Conservation (phyloP, 2,329 filamentous ascomycete species). For the Daldinia sp. region DNA sequence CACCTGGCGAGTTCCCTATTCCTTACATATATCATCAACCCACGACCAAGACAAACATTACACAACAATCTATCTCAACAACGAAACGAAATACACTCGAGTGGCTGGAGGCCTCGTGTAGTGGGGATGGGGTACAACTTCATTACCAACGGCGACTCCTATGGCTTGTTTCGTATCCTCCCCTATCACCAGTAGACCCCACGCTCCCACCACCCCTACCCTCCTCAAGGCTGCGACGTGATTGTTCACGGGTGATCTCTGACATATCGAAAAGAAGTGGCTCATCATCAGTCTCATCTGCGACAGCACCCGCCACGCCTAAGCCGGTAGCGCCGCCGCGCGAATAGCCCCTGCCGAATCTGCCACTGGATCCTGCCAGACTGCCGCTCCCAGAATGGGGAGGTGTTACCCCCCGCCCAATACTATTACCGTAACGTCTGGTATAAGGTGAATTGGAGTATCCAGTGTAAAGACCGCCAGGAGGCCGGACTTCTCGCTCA, state of each 20-base stretch:
- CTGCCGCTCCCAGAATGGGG: conserved; percentile 53
- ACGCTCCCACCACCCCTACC: conserved; percentile 56
- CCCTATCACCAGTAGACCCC: conserved; percentile 54
- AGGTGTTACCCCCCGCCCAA: conserved; percentile 52
- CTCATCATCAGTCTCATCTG: conserved; percentile 72
- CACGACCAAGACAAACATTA: conserved; percentile 21
- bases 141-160: conserved; percentile 48
- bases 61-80: conserved; percentile 28
- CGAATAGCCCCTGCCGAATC: conserved; percentile 53
- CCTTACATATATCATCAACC: conserved; percentile 14
- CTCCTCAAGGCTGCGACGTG: conserved; percentile 70
- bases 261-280: conserved; percentile 79
- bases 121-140: background rate
- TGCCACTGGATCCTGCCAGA: conserved; percentile 50
- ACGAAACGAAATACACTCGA: conserved; percentile 22
- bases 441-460: conserved; percentile 61
- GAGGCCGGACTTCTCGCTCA: conserved; percentile 60
- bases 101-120: background rate
- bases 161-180: conserved; percentile 54
- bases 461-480: conserved; percentile 57
- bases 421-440: conserved; percentile 58
- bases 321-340: conserved; percentile 55
- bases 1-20: conserved; percentile 12
- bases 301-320: conserved; percentile 59
- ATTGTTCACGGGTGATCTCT: conserved; percentile 70